Conservation (phyloP, 2,329 filamentous ascomycete species). For the Aureobasidium sp. region DNA sequence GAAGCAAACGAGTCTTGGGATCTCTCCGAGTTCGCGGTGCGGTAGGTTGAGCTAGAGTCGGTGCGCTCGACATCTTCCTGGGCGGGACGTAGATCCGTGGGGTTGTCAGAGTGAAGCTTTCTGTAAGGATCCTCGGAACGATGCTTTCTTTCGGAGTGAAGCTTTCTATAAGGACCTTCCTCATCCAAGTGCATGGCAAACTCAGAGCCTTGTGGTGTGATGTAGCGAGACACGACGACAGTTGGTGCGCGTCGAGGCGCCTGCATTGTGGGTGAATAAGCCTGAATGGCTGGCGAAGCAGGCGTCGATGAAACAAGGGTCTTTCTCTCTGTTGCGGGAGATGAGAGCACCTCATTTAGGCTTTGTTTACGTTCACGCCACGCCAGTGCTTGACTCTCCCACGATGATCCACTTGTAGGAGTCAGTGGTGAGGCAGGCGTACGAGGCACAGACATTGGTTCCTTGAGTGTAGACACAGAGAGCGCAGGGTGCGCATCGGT, state of each 20-base stretch:
- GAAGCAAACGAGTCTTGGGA: slow-evolving; percentile 6
- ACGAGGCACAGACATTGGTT: background rate
- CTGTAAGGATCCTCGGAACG: slow-evolving; percentile 4
- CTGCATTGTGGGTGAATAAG: slow-evolving; percentile 1
- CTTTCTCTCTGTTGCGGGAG: slow-evolving; percentile 2
- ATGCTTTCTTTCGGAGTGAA: background rate
- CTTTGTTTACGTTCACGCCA: slow-evolving; percentile 27
- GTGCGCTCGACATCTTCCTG: slow-evolving; percentile 21
- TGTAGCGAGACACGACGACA: slow-evolving; percentile 30
- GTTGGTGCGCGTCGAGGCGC: slow-evolving; percentile 21
- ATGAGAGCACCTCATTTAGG: slow-evolving; percentile 15
- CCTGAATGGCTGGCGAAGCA: background rate
- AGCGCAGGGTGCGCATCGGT: background rate
- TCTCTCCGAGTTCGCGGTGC: slow-evolving; percentile 21
- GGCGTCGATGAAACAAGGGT: background rate
- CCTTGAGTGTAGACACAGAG: background rate
- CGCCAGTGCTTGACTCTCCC: slow-evolving; percentile 26
- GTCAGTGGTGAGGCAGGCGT: background rate
- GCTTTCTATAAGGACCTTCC: background rate
- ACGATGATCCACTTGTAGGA: slow-evolving; percentile 16
- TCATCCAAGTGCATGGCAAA: slow-evolving; percentile 16
- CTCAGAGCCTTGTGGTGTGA: slow-evolving; percentile 22
- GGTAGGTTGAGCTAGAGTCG: slow-evolving; percentile 23
- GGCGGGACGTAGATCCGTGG: slow-evolving; percentile 13
- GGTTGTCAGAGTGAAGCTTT: background rate